Evolutionary conservation across 2,329 filamentous ascomycete genomes (phyloP), one percentile per base, ranked within the genome.

Genomic region (Colletotrichum salicis): DNA sequence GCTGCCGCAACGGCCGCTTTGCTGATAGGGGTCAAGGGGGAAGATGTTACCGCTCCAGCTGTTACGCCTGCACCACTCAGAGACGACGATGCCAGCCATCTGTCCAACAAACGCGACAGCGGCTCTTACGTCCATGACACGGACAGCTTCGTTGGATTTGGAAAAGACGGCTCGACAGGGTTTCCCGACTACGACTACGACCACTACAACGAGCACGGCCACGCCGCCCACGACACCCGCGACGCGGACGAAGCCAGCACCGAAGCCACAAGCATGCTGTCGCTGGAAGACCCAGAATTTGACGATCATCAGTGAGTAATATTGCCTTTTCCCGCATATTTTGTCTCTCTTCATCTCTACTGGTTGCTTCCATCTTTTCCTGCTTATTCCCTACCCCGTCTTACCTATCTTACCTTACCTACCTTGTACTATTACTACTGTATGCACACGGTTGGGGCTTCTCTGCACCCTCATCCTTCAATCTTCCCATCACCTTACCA

Each of bases 61-160:
- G 59, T 57, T 54, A 52, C 60, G 19, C 56, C 27, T 52, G 48
- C 54, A 27, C 80, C 77, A 67, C 77, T 71, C 67, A 76, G 73
- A 64, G 75, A 70, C 45, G 73, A 76, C 68, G 77, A 74, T 62
- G 77, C 81, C 73, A 76, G 81, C 73, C 78, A 76, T 72, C 75
- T 76, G 51, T 81, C 74, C 78, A 80, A 73, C 76, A 86, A 76
- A 79, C 84, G 74, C 76, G 84, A 78, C 77, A 81, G 70, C 66
- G 70, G 70, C 35, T 72, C 82, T 79, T 79, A 80, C 74, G 79
- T 79, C 48, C 80, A 79, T 76, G 80, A 82, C 64, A 66, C 55
- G 33, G 61, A 65, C 71, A 64, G 31, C 60, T 29, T 54, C 48
- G 55, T 54, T 54, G 55, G 31, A 60, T 54, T 52, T n/a, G 31